Conservation (phyloP, 371 early-diverging fungal species). For the Mucor sp. region DNA sequence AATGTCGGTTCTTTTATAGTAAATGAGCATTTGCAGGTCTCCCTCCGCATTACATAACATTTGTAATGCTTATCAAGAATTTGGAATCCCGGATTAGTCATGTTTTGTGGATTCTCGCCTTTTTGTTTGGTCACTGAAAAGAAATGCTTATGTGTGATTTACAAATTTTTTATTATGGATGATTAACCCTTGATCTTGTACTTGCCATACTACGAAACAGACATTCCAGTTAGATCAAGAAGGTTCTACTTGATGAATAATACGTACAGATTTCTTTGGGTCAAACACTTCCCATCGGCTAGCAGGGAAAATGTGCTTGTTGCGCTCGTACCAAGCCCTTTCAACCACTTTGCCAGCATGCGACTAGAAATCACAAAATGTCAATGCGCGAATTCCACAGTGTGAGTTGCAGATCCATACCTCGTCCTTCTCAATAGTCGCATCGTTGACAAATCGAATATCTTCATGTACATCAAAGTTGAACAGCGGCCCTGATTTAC, state of each 20-base stretch:
- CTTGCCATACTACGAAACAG: constrained; percentile 66
- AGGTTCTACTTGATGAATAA: not conserved
- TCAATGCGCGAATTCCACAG: not conserved
- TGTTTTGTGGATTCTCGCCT: not conserved
- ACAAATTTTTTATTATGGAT: not conserved
- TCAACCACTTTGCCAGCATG: constrained; percentile 97
- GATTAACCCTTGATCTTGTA: constrained; percentile 48
- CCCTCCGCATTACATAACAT: not conserved
- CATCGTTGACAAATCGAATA: constrained; percentile 87
- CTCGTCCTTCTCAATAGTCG: constrained; percentile 86
- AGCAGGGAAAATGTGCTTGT: constrained; percentile 97
- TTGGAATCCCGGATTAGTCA: not conserved
- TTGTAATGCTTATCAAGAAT: constrained; percentile 5
- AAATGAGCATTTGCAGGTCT: not conserved
- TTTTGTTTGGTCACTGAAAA: constrained; percentile 7
- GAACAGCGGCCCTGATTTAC: constrained; percentile 95
- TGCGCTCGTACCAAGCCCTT: constrained; percentile 92
- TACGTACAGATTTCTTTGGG: constrained; percentile 74
- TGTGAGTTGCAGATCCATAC: constrained; percentile 17
- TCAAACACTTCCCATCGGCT: constrained; percentile 95
- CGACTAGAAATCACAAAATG: constrained; percentile 49
- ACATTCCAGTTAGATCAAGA: constrained; percentile 2
- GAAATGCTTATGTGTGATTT: not conserved
- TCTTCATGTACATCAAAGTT: constrained; percentile 95
- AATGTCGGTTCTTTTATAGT: not conserved